Evolutionary conservation across 257 asterid species (phyloP), one percentile per base, ranked within the genome.

Genomic region (Henckelia pumila): DNA sequence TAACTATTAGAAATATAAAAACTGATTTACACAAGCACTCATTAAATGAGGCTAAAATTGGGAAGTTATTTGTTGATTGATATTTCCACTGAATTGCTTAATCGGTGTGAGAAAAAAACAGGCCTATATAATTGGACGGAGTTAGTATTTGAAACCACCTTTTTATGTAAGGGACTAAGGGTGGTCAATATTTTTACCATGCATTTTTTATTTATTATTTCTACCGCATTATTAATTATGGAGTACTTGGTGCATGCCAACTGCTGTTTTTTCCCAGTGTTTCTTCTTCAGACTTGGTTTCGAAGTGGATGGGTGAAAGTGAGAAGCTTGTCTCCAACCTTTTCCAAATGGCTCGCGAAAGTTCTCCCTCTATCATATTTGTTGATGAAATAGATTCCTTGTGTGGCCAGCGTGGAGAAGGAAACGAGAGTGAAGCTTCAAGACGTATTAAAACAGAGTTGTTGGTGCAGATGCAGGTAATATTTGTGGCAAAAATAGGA

Each of bases 301-400:
- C 99, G n/a, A 94, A 94, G 73, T 94, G 99, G 99, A 94, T 94
- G 99, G 99, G 99, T 61, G 99, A 94, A 80, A 94, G 99, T 85
- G 99, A 94, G 72, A 94, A 94, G 85, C 95, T 94, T 20, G 99
- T 94, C 61, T 91, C 99, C 44, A 94, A 88, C 75, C 96, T 94
- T 69, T 91, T 94, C 79, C 89, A 94, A 77, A 91, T 94, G 99
- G 95, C 97, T 52, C 97, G 97, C 47, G 99, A 94, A 74, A 94
- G 99, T 74, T 80, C 96, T 65, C 99, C 99, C 17, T 82, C 99
- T 59, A 91, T 94, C 73, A 94, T 94, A 72, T 94, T 94, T 69
- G 53, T 94, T 52, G 99, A 94, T 75, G 99, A 94, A 77, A 94
- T 94, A 60, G 99, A 94, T 80, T 94, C 99, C 70, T 85, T 94